phyloP scores from a whole-genome alignment of 129 eudicot genomes.

The carrot (Daucus carota) region DNA sequence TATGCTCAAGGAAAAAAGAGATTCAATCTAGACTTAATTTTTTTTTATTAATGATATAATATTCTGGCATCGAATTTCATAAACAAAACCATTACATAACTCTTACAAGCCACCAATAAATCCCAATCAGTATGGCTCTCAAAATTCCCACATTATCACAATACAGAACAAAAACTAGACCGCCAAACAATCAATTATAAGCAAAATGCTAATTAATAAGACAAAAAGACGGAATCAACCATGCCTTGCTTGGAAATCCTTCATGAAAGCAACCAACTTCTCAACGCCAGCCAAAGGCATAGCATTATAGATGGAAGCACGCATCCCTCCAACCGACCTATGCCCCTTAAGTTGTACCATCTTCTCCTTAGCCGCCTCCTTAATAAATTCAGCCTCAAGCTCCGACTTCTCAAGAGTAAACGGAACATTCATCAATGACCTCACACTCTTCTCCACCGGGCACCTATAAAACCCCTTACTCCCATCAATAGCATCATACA shows the following conservation, averaged over 20 bases:
- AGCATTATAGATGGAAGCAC: conserved; percentile 97
- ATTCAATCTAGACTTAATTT: background rate
- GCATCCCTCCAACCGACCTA: conserved; percentile 95
- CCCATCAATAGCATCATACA: conserved; percentile 81
- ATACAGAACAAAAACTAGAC: background rate
- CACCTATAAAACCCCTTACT: conserved; percentile 82
- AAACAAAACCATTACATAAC: background rate
- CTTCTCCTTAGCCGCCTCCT: conserved; percentile 79
- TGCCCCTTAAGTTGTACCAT: conserved; percentile 98
- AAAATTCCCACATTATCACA: background rate
- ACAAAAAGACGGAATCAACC: conserved; percentile 24
- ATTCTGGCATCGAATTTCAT: background rate
- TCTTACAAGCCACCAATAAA: background rate
- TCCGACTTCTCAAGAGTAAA: conserved; percentile 78
- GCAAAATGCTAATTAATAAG: background rate
- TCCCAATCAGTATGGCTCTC: background rate
- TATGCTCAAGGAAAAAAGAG: background rate
- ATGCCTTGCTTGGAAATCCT: conserved; percentile 89
- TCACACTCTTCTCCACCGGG: conserved; percentile 83
- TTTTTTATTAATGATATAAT: background rate
- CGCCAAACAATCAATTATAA: background rate
- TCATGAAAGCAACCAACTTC: conserved; percentile 93
- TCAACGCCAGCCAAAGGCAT: conserved; percentile 99
- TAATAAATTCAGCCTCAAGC: conserved; percentile 70
- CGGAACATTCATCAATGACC: conserved; percentile 98